Evolutionary conservation across 179 eudicot genomes (phyloP).

Genomic region (Drosera spatulata): DNA sequence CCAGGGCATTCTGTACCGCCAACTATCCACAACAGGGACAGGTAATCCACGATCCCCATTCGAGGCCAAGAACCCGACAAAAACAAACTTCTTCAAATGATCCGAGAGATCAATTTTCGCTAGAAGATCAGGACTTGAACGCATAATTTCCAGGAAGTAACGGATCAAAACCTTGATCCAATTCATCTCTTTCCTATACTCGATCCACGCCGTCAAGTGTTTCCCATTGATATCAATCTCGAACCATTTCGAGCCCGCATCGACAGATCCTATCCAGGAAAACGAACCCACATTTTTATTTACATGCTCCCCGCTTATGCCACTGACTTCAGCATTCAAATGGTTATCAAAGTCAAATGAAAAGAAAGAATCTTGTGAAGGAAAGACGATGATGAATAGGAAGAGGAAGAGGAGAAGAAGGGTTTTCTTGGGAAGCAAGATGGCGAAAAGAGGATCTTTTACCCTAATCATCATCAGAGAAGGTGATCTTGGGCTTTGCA

Average conservation of each 20-base stretch:
- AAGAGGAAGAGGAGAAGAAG: conserved; percentile 39
- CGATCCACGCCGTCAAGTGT: conserved; percentile 46
- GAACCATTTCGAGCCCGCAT: conserved; percentile 27
- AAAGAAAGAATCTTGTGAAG: conserved; percentile 27
- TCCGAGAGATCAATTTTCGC: conserved; percentile 33
- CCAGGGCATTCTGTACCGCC: conserved; percentile 45
- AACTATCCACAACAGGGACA: conserved; percentile 20
- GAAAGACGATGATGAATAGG: conserved; percentile 34
- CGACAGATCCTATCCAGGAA: conserved; percentile 30
- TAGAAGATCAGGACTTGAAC: conserved; percentile 27
- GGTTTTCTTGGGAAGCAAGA: conserved; percentile 10
- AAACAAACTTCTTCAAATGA: conserved; percentile 42
- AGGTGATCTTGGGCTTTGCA: no score
- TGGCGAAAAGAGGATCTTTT: no score
- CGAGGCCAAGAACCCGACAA: conserved; percentile 52
- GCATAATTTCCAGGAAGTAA: conserved; percentile 19
- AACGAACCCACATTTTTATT: conserved; percentile 35
- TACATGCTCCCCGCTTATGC: conserved; percentile 37
- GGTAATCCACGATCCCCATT: conserved; percentile 34
- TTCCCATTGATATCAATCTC: conserved; percentile 31
- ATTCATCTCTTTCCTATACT: conserved; percentile 30
- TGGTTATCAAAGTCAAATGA: conserved; percentile 66
- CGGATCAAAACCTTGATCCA: conserved; percentile 43
- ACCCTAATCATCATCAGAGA: no score
- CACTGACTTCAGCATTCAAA: conserved; percentile 25